Evolutionary conservation across 2,329 filamentous ascomycete genomes (phyloP), one percentile per base, ranked within the genome.

Genomic region (Alternaria incomplexa): DNA sequence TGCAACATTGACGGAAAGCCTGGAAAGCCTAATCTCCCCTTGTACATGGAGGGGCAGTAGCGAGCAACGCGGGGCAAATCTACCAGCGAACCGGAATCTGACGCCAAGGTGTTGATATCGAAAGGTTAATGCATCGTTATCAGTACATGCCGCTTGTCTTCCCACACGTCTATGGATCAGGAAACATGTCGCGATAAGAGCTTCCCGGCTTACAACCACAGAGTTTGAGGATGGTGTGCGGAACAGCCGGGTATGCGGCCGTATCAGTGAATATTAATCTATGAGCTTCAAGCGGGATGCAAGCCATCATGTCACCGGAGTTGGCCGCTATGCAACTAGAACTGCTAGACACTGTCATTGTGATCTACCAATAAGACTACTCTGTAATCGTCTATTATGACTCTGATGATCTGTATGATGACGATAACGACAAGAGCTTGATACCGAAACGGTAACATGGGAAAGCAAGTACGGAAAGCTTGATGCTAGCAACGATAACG

Each of bases 91-190:
- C 52, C 66, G 58, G 62, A 61, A 57, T 43, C 30, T 46, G 20
- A 32, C 47, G 63, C 65, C 61, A 64, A 69, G 65, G 32, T 58
- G 60, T 46, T 68, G 63, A 65, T 58, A 65, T 62, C 64, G 28
- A 62, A 53, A 47, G 55, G 48, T 64, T 59, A 40, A 69, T 69
- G 67, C 67, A 69, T 28, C 22, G 63, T 73, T 73, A 73, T 73
- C 71, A 72, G 63, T 65, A 47, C 52, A 52, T 40, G 30, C 26
- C 6, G 26, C 25, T 20, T 56, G 13, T 23, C 30, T 45, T 58
- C 47, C 17, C 61, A 47, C 58, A 32, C 46, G 57, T 12, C 47
- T 40, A 23, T 45, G 53, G 17, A 44, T 32, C 51, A 51, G 11
- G 17, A 52, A 58, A 47, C 26, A 59, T 58, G 54, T 23, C 10